phyloP scores from a whole-genome alignment of 2,329 filamentous ascomycete genomes.

The Apiospora rasikravindrae region DNA sequence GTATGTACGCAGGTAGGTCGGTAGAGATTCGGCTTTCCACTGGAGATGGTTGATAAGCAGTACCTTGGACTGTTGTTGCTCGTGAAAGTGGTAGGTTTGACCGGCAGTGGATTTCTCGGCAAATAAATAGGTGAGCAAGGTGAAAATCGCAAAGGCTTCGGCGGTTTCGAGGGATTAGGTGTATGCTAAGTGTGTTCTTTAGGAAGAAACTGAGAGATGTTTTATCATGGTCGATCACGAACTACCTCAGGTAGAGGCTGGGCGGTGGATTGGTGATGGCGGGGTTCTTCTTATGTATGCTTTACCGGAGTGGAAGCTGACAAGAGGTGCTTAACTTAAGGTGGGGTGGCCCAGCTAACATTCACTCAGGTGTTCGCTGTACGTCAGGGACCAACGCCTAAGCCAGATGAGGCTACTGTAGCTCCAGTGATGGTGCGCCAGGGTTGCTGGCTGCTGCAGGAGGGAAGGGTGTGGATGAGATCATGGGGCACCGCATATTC shows the following conservation, averaged over 20 bases:
- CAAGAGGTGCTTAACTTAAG: not conserved
- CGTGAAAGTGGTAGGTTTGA: not conserved
- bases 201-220: not conserved
- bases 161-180: not conserved
- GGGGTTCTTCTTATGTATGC: not conserved
- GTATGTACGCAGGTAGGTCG: not conserved
- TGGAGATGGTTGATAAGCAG: not conserved
- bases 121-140: not conserved
- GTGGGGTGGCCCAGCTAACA: not conserved
- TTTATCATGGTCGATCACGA: not conserved
- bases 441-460: not conserved
- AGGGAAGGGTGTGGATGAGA: not conserved
- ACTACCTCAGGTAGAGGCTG: not conserved
- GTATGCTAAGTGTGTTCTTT: not conserved
- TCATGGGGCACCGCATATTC: slow-evolving; percentile 1
- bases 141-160: not conserved
- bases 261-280: not conserved
- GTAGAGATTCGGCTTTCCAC: not conserved
- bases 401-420: not conserved
- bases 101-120: not conserved
- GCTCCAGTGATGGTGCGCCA: not conserved
- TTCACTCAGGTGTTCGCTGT: not conserved
- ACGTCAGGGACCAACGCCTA: not conserved
- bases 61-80: not conserved
- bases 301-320: not conserved